Percentiles rank a stretch among this genome's conserved stretches.
Evolutionary conservation across 2,329 filamentous ascomycete species (phyloP).

Genomic region (Sclerotinia borealis): DNA sequence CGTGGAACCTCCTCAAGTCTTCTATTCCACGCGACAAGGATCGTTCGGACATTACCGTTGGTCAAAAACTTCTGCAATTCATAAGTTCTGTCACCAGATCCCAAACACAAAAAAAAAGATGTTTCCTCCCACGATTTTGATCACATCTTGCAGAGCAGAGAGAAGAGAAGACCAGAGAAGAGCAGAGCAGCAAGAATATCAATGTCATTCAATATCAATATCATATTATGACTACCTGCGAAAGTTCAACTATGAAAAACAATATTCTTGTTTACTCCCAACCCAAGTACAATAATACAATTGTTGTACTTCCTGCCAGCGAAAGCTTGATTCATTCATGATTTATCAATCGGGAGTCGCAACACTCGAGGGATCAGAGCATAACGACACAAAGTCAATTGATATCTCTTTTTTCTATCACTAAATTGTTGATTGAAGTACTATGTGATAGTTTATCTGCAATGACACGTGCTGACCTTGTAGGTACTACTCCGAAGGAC

Average conservation of each 20-base stretch:
- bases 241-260: conserved; percentile 20
- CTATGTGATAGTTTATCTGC: conserved; percentile 30
- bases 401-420: conserved; percentile 26
- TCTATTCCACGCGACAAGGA: conserved; percentile 27
- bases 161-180: too few species aligned
- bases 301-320: conserved; percentile 3
- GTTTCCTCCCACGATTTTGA: conserved; percentile 22
- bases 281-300: background rate
- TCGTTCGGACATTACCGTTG: conserved; percentile 26
- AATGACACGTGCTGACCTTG: conserved; percentile 34
- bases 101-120: conserved; percentile 25
- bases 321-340: background rate
- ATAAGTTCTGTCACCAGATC: conserved; percentile 24
- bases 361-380: conserved; percentile 19
- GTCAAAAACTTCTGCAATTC: conserved; percentile 18
- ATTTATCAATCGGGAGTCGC: conserved; percentile 1
- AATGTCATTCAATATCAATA: conserved; percentile 7
- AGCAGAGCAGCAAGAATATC: too few species aligned
- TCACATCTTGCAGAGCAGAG: conserved; percentile 25
- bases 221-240: conserved; percentile 16
- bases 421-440: conserved; percentile 19
- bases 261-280: background rate
- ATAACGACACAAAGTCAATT: conserved; percentile 16
- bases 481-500: conserved; percentile 29
- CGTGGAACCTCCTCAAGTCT: conserved; percentile 24